A percentile compares a stretch with the other conserved stretches of the same genome.
Conservation (phyloP, 2,329 filamentous ascomycete genomes). For the Sporothrix sp. region DNA sequence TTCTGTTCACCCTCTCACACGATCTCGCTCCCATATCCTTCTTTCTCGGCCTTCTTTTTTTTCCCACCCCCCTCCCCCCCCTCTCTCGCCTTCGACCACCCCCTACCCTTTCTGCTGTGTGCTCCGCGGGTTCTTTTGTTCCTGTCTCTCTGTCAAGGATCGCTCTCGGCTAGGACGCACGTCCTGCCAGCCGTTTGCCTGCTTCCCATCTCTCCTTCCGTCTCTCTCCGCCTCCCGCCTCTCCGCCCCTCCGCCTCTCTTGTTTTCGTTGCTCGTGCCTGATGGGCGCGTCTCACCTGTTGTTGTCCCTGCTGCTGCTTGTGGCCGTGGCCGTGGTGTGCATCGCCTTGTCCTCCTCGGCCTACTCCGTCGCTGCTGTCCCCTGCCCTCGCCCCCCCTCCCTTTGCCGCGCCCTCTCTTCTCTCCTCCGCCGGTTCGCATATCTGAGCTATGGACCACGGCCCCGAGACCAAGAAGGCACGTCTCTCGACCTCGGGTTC, state of each 20-base stretch:
- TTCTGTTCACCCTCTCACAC: not conserved
- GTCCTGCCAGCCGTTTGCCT: no score
- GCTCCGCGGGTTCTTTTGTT: not conserved
- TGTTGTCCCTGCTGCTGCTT: not conserved
- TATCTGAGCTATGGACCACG: slow-evolving; percentile 13
- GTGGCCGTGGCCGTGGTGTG: slow-evolving; percentile 7
- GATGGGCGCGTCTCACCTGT: slow-evolving; percentile 4
- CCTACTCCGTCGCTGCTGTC: not conserved
- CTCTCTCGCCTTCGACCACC: no score
- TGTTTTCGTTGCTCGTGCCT: slow-evolving; percentile 2
- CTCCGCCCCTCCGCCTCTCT: not conserved
- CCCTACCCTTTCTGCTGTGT: not conserved
- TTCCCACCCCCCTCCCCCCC: not conserved
- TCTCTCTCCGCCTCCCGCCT: not conserved
- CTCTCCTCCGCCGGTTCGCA: slow-evolving; percentile 8
- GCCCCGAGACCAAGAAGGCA: slow-evolving; percentile 13
- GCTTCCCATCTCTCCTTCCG: not conserved
- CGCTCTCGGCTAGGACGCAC: no score
- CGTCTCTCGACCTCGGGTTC: slow-evolving; percentile 11
- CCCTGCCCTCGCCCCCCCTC: not conserved
- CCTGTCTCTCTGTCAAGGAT: no score
- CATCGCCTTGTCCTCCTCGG: slow-evolving; percentile 4
- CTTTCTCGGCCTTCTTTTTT: slow-evolving; percentile 3
- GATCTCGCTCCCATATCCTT: not conserved
- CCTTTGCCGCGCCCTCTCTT: not conserved